Conservation (phyloP, 2,329 filamentous ascomycete species). For the Neofusicoccum sp. region DNA sequence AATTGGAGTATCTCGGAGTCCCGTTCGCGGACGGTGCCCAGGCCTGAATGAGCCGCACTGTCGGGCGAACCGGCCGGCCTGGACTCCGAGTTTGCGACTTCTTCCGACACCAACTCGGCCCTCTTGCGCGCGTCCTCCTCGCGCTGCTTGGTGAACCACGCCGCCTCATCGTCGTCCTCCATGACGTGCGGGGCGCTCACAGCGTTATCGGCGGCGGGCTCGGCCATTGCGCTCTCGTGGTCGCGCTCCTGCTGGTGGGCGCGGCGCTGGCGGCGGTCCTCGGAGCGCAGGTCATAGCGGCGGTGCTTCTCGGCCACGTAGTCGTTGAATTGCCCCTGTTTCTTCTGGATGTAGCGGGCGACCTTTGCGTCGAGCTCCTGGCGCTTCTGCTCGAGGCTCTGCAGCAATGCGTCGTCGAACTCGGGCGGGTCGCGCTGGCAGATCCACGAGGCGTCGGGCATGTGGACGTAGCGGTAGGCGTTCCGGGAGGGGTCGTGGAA, state of each 20-base stretch:
- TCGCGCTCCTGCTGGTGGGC: conserved; percentile 6
- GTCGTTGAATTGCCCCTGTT: conserved; percentile 23
- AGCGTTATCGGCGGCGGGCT: neutral
- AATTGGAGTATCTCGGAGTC: conserved; percentile 21
- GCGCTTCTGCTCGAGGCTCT: conserved; percentile 21
- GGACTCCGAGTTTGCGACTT: conserved; percentile 9
- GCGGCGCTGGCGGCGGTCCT: conserved; percentile 19
- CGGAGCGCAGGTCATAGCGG: conserved; percentile 17
- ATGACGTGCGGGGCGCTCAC: neutral
- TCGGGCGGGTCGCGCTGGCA: conserved; percentile 17
- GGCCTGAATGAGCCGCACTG: neutral
- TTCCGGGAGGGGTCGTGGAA: conserved; percentile 18
- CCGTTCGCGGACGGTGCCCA: conserved; percentile 15
- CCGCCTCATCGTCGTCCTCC: conserved; percentile 9
- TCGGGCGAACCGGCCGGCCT: neutral
- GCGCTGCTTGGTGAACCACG: conserved; percentile 19
- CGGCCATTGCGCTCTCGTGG: conserved; percentile 1
- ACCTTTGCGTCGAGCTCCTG: conserved; percentile 22
- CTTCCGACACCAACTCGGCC: conserved; percentile 15
- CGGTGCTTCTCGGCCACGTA: conserved; percentile 20
- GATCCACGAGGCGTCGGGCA: conserved; percentile 19
- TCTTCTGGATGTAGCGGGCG: conserved; percentile 21
- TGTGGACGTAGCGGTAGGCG: conserved; percentile 16
- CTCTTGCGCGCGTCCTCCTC: conserved; percentile 18
- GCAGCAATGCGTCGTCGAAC: conserved; percentile 20